A percentile compares a stretch with the other conserved stretches of the same genome.
phyloP scores from a whole-genome alignment of 2,329 filamentous ascomycete species.

The Venturia oleaginea region DNA sequence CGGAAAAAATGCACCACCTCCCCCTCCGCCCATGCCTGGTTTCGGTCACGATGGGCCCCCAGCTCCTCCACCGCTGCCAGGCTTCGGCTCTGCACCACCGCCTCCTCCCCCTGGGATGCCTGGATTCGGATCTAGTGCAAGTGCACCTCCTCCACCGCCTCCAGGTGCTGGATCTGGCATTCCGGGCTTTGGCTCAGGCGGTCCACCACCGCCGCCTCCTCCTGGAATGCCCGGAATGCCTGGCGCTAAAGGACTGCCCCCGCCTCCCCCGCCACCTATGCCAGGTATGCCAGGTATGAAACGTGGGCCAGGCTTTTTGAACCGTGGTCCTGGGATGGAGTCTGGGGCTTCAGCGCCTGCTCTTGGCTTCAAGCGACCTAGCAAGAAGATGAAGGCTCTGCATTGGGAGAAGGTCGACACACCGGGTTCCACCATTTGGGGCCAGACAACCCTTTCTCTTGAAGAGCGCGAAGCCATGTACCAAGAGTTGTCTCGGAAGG shows the following conservation, averaged over 20 bases:
- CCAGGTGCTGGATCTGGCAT: constrained; percentile 33
- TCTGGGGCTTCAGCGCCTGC: constrained; percentile 48
- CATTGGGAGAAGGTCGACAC: constrained; percentile 99
- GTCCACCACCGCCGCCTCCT: constrained; percentile 39
- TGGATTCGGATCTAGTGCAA: constrained; percentile 33
- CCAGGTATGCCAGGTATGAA: constrained; percentile 46
- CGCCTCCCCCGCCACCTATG: constrained; percentile 56
- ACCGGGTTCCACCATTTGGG: constrained; percentile 88
- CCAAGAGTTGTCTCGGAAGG: constrained; percentile 82
- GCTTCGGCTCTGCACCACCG: constrained; percentile 33
- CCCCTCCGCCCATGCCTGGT: constrained; percentile 21
- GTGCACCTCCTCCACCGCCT: constrained; percentile 36
- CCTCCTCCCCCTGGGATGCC: constrained; percentile 29
- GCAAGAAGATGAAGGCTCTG: constrained; percentile 98
- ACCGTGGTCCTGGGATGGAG: constrained; percentile 38
- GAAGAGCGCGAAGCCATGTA: constrained; percentile 94
- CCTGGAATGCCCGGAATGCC: constrained; percentile 17
- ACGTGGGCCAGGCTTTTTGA: constrained; percentile 60
- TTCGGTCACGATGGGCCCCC: constrained; percentile 27
- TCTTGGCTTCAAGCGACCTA: constrained; percentile 75
- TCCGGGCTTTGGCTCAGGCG: constrained; percentile 24
- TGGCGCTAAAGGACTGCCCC: constrained; percentile 42
- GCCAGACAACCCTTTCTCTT: constrained; percentile 67
- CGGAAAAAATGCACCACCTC: constrained; percentile 30
- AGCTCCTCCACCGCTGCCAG: constrained; percentile 33